Evolutionary conservation across 148 eudicot genomes (phyloP), one percentile per base, ranked within the genome.

Genomic region (Dianthus caryophyllus): DNA sequence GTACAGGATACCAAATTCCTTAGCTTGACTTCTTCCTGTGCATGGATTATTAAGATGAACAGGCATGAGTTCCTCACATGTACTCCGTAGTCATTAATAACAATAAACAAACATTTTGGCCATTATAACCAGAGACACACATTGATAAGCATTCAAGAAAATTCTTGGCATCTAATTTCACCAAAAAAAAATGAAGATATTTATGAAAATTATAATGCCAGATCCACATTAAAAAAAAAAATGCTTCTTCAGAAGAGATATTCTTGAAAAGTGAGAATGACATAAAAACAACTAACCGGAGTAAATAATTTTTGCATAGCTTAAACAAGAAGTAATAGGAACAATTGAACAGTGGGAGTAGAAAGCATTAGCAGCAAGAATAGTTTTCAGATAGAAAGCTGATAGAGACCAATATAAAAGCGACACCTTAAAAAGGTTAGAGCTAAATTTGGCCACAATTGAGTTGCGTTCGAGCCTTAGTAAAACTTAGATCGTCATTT

Each of bases 1-100:
- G 89, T 64, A 90, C 86, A 49, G 97, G 50, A 90, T 77, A 25
- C 91, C 91, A 65, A 90, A 88, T 55, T 91, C 95, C 72, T 91
- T 91, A 21, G 97, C 95, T n/a, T n/a, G 75, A 91, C 91, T 75
- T 88, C 95, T 72, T 91, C 95, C 97, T 91, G 85, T 63, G 62
- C 2, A 10, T 67, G 72, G 31, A 72, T 57, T 51, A 29, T 71
- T 46, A 53, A 2, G 31, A 6, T 52, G 4, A 8, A 31, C 7
- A n/a, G 29, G 52, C 11, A 59, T 54, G 27, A 24, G n/a, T 10
- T 36, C 53, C 51, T 56, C 46, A 61, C 46, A n/a, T n/a, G n/a
- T n/a, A n/a, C n/a, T n/a, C n/a, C 27, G 21, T 36, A 20, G 15
- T 39, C 5, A 56, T 53, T 53, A 10, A 53, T 21, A 53, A 26